Conservation (phyloP, 164 flowering plant genomes). For the Stephania yunnanensis region DNA sequence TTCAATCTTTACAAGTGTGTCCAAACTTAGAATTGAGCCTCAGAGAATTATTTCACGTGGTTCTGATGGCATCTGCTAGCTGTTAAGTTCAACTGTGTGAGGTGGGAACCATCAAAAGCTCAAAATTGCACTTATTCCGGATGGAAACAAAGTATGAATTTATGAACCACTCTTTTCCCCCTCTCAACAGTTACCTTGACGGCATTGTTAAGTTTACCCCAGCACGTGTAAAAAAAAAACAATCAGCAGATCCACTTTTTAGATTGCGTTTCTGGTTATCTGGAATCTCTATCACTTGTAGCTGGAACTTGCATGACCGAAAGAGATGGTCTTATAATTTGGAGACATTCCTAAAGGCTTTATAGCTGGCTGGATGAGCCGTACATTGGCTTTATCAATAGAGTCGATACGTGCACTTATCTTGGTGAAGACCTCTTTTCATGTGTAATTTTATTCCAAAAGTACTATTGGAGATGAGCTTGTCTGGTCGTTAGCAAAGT, state of each 20-base stretch:
- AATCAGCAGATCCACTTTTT: background rate
- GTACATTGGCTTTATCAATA: background rate
- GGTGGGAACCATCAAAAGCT: too few relatives aligned
- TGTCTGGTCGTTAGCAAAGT: background rate
- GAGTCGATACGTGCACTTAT: slow-evolving; percentile 12
- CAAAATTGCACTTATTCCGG: too few relatives aligned
- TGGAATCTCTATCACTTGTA: background rate
- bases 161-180: too few relatives aligned
- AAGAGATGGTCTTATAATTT: background rate
- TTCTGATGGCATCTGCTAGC: too few relatives aligned
- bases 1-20: too few relatives aligned
- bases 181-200: too few relatives aligned
- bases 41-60: too few relatives aligned
- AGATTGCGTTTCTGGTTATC: background rate
- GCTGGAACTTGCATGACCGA: background rate
- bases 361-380: slow-evolving; percentile 11
- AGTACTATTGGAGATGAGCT: slow-evolving; percentile 3
- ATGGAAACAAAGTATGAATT: too few relatives aligned
- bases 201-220: too few relatives aligned
- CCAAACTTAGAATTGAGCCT: too few relatives aligned
- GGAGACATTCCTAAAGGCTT: slow-evolving; percentile 8
- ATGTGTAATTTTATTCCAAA: background rate
- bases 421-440: slow-evolving; percentile 5
- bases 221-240: too few relatives aligned
- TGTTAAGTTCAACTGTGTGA: too few relatives aligned